Percentiles rank a stretch among this genome's conserved stretches.
These are phyloP conservation scores for Vachellia collinsii DNA, from an alignment of 306 rosid genomes.

Conservation along the genomic window DNA sequence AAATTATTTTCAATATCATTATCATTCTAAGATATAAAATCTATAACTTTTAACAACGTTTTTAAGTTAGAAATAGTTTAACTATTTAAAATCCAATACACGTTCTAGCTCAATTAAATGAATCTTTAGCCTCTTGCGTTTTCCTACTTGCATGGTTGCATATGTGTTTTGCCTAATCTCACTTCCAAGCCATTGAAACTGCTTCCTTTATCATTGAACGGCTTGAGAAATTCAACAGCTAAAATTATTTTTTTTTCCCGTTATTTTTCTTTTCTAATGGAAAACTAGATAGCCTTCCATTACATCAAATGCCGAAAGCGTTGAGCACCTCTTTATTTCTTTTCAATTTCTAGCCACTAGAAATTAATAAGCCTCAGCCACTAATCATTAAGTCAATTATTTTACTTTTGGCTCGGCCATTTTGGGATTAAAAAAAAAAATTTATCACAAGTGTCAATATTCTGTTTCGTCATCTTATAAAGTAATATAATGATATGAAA, in stretches of 20 bases:
- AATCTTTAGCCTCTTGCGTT: not conserved
- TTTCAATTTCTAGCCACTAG: not conserved
- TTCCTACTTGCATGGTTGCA: not conserved
- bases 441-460: not conserved
- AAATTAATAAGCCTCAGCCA: constrained; percentile 10
- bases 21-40: not conserved
- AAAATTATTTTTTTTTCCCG: not conserved
- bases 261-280: not conserved
- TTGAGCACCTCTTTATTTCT: not conserved
- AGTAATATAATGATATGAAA: not conserved
- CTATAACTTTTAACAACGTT: not conserved
- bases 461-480: not conserved
- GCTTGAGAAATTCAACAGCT: not conserved
- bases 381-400: not conserved
- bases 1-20: not conserved
- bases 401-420: not conserved
- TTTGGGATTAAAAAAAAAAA: not conserved
- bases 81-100: not conserved
- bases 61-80: not conserved
- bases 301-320: not conserved
- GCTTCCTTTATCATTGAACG: not conserved
- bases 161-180: not conserved
- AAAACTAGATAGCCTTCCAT: not conserved
- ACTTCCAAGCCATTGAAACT: not conserved
- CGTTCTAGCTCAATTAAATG: no score